These are phyloP conservation scores for Umbelopsis ramanniana DNA, from an alignment of 192 early-diverging fungal genomes.

Conservation along the genomic window DNA sequence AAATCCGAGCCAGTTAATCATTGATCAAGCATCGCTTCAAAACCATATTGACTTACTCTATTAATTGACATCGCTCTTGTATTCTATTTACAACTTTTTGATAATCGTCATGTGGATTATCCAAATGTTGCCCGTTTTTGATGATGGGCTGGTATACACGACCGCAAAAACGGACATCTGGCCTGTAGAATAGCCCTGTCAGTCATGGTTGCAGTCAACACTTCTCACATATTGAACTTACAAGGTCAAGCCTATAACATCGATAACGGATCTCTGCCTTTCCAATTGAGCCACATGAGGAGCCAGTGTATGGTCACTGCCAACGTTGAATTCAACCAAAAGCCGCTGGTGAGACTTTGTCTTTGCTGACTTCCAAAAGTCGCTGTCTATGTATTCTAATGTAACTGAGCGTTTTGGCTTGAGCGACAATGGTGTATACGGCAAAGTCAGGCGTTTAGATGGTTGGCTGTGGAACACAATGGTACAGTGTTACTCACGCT, in stretches of 20 bases:
- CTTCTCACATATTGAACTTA: neutral
- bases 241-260: neutral
- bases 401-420: neutral
- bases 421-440: neutral
- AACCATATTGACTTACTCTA: neutral
- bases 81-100: neutral
- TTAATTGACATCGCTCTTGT: neutral
- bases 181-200: neutral
- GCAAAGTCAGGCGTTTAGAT: neutral
- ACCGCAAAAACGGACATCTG: conserved; percentile 3
- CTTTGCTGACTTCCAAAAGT: neutral
- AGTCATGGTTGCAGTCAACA: neutral
- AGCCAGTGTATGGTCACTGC: neutral
- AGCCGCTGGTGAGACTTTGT: neutral
- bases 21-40: no score
- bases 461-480: neutral
- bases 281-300: neutral
- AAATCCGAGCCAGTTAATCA: no score
- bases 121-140: neutral
- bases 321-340: neutral
- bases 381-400: neutral
- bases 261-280: neutral
- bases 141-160: conserved; percentile 18
- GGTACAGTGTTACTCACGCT: neutral
- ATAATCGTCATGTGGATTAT: neutral